These are phyloP conservation scores for Boletus reticuloceps DNA, from an alignment of 768 basidiomycete genomes.

Conservation along the genomic window DNA sequence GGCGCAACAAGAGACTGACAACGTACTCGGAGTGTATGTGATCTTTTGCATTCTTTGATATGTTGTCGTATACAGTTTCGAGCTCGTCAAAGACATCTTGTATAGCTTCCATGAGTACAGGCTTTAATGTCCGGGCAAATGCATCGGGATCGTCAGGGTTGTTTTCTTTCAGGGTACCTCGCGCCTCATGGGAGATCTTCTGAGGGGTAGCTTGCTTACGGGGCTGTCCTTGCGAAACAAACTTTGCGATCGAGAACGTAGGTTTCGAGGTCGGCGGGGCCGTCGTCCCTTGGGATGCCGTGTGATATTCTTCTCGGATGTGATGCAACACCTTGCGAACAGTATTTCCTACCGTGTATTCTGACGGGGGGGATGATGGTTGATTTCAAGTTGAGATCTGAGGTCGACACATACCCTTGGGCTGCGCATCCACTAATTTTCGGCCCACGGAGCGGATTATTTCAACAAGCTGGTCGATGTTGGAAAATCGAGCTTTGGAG, in stretches of 20 bases:
- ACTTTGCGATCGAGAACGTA: slow-evolving; percentile 75
- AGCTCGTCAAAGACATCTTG: slow-evolving; percentile 95
- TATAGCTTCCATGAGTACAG: slow-evolving; percentile 94
- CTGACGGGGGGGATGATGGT: slow-evolving; percentile 39
- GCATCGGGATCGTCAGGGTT: slow-evolving; percentile 77
- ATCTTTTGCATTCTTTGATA: slow-evolving; percentile 91
- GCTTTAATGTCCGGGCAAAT: slow-evolving; percentile 77
- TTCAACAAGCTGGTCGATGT: slow-evolving; percentile 79
- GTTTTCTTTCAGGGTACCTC: slow-evolving; percentile 61
- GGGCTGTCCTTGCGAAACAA: slow-evolving; percentile 79
- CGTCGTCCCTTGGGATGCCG: slow-evolving; percentile 57
- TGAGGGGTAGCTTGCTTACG: slow-evolving; percentile 39
- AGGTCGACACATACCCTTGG: slow-evolving; percentile 66
- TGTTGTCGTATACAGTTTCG: slow-evolving; percentile 92
- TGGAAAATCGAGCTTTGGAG: slow-evolving; percentile 79
- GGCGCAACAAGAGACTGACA: neutral
- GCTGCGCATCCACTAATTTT: slow-evolving; percentile 85
- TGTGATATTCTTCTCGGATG: slow-evolving; percentile 91
- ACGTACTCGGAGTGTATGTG: slow-evolving; percentile 98
- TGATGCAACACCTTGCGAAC: slow-evolving; percentile 91
- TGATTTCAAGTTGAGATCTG: slow-evolving; percentile 1
- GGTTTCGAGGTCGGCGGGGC: slow-evolving; percentile 36
- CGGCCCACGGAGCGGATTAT: slow-evolving; percentile 79
- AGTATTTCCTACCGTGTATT: slow-evolving; percentile 94
- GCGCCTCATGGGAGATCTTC: slow-evolving; percentile 46